These are phyloP conservation scores for Candida maesae DNA, from an alignment of 805 yeast species.

Conservation along the genomic window DNA sequence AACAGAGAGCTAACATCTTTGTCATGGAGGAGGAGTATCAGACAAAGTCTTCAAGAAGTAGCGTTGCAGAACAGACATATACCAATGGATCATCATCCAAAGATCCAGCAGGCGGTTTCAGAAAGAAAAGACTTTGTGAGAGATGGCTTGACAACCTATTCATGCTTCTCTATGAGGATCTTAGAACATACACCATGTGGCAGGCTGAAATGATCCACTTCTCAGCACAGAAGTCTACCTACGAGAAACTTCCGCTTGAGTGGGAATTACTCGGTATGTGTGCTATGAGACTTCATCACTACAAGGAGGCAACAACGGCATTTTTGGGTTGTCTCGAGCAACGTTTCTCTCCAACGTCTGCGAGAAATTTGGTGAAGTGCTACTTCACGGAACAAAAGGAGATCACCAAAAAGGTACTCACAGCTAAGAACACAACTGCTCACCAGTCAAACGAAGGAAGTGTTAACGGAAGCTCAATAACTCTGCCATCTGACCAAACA, in stretches of 20 bases:
- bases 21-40: conserved; percentile 67
- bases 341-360: conserved; percentile 78
- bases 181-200: conserved; percentile 85
- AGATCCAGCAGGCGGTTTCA: conserved; percentile 39
- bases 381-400: conserved; percentile 47
- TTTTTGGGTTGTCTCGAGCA: conserved; percentile 66
- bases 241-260: conserved; percentile 74
- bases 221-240: conserved; percentile 80
- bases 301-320: conserved; percentile 83
- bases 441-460: background rate
- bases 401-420: conserved; percentile 25
- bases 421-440: background rate
- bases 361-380: conserved; percentile 66
- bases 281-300: conserved; percentile 81
- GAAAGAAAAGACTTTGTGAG: conserved; percentile 64
- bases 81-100: conserved; percentile 3
- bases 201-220: conserved; percentile 87
- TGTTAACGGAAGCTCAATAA: conserved; percentile 18
- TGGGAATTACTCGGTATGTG: conserved; percentile 91
- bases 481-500: conserved; percentile 14
- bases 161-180: conserved; percentile 67
- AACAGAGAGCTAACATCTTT: conserved; percentile 58
- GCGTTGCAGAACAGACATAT: conserved; percentile 4
- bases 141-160: conserved; percentile 71
- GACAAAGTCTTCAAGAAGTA: conserved; percentile 24